Evolutionary conservation across 768 basidiomycete genomes (phyloP), one percentile per base, ranked within the genome.

Genomic region (Tricholoma sp.): DNA sequence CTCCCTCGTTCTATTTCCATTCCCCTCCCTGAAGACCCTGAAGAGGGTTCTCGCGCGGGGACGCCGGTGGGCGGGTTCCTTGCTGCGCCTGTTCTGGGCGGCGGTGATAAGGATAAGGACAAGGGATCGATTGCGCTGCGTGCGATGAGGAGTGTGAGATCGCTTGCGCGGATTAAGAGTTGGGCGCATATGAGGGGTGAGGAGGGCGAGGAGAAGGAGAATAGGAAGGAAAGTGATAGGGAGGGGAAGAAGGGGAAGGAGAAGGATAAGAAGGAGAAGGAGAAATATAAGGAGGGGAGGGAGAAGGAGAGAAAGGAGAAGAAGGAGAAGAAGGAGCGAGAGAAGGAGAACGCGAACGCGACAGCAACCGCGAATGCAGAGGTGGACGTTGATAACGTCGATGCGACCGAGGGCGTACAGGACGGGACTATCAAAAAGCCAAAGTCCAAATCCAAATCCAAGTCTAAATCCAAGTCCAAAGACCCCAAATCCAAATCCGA

Each of bases 121-220:
- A 79, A 80, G 29, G 82, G 79, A 31, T 89, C 87, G 0, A 88
- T 92, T 42, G 90, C 90, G 0, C 56, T 91, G 29, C 81, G 90
- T 5, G 90, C 90, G 4, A 91, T 92, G 74, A 77, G 86, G 42
- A 86, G 85, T 12, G 84, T 93, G 61, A 77, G 85, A 28, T 85
- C 84, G 2, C 68, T 91, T 41, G 89, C 90, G 3, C 74, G 84
- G 33, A 84, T 91, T 47, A 80, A 84, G 1, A 86, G 85, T 63
- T 88, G 88, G 87, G 81, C 83, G 20, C 84, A 85, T 63, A 69
- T 83, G 54, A 78, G 72, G 65, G 72, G 70, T 13, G 72, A 56
- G 1, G 71, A 76, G 4, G 74, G 11, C 3, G 8, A 2, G 17
- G 29, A 32, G 7, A 10, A 7, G 1, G 52, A 2, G 29, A 29